Evolutionary conservation across 2,329 filamentous ascomycete species (phyloP).

Genomic region (Aureobasidium sp.): DNA sequence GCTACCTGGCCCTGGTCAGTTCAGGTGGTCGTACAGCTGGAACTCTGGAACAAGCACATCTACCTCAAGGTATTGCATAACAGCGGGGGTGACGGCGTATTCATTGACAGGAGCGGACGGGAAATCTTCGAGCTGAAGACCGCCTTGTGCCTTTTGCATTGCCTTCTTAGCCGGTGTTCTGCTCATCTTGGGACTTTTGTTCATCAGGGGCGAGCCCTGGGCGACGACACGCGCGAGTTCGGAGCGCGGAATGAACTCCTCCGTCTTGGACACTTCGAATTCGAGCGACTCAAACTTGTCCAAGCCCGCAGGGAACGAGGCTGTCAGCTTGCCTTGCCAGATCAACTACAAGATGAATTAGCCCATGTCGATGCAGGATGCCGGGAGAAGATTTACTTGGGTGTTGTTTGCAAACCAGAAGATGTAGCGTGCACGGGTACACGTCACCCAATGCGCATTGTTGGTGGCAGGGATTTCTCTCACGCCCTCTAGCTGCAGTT

Average conservation of each 20-base stretch:
- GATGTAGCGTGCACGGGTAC: conserved; percentile 68
- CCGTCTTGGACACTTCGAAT: conserved; percentile 67
- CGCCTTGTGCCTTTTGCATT: conserved; percentile 38
- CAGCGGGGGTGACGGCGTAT: conserved; percentile 49
- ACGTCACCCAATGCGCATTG: conserved; percentile 68
- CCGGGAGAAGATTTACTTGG: conserved; percentile 55
- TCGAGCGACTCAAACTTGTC: conserved; percentile 81
- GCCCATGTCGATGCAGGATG: conserved; percentile 12
- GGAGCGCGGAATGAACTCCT: conserved; percentile 74
- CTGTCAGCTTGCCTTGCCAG: conserved; percentile 67
- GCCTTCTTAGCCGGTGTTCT: conserved; percentile 46
- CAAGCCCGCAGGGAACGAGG: conserved; percentile 64
- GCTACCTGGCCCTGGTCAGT: conserved; percentile 43
- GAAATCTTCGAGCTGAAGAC: conserved; percentile 39
- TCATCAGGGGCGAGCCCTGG: conserved; percentile 47
- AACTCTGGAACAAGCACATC: conserved; percentile 20
- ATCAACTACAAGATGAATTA: conserved; percentile 53
- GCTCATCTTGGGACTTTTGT: conserved; percentile 44
- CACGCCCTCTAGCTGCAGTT: conserved; percentile 71
- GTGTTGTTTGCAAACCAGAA: conserved; percentile 84
- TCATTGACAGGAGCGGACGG: conserved; percentile 41
- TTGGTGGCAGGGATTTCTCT: conserved; percentile 52
- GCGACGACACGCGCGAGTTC: conserved; percentile 42
- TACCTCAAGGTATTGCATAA: conserved; percentile 59
- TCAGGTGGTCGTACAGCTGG: conserved; percentile 10